Evolutionary conservation across 208 protist species (phyloP).

Genomic region (Sergeia podlipaevii): DNA sequence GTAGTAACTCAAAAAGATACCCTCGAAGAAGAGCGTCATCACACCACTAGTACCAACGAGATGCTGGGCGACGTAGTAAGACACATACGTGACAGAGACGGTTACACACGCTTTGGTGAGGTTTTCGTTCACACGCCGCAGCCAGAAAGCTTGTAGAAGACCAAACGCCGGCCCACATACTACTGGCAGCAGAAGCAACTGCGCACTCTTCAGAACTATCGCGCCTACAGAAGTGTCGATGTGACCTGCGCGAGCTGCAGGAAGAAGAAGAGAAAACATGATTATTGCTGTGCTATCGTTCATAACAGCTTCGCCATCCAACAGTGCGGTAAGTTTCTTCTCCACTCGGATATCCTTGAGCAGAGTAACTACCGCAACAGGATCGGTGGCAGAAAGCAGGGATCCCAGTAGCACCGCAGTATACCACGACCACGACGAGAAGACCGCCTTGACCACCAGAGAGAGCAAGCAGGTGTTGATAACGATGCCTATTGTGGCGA

Average conservation of each 20-base stretch:
- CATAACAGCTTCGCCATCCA: slow-evolving; percentile 87
- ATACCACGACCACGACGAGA: slow-evolving; percentile 65
- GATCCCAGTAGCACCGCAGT: slow-evolving; percentile 68
- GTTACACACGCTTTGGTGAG: slow-evolving; percentile 74
- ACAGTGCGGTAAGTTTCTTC: slow-evolving; percentile 70
- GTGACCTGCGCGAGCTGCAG: slow-evolving; percentile 33
- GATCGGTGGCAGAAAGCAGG: slow-evolving; percentile 85
- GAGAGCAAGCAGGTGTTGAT: slow-evolving; percentile 69
- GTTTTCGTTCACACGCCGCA: slow-evolving; percentile 39
- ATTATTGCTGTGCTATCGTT: slow-evolving; percentile 93
- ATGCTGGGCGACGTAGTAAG: slow-evolving; percentile 75
- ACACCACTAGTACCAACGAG: slow-evolving; percentile 75
- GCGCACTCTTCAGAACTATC: slow-evolving; percentile 42
- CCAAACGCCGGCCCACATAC: slow-evolving; percentile 65
- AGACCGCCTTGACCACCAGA: slow-evolving; percentile 37
- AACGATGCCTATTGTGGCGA: slow-evolving; percentile 77
- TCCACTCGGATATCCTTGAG: slow-evolving; percentile 80
- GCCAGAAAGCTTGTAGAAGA: slow-evolving; percentile 62
- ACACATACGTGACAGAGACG: slow-evolving; percentile 77
- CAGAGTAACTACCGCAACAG: slow-evolving; percentile 86
- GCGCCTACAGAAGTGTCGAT: slow-evolving; percentile 20
- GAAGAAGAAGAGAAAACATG: slow-evolving; percentile 71
- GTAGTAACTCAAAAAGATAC: slow-evolving; percentile 75
- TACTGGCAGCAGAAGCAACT: slow-evolving; percentile 50
- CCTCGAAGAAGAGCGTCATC: slow-evolving; percentile 81